A percentile compares a stretch with the other conserved stretches of the same genome.
Evolutionary conservation across 2,329 filamentous ascomycete species (phyloP).

Genomic region (Aspergillus vadensis): DNA sequence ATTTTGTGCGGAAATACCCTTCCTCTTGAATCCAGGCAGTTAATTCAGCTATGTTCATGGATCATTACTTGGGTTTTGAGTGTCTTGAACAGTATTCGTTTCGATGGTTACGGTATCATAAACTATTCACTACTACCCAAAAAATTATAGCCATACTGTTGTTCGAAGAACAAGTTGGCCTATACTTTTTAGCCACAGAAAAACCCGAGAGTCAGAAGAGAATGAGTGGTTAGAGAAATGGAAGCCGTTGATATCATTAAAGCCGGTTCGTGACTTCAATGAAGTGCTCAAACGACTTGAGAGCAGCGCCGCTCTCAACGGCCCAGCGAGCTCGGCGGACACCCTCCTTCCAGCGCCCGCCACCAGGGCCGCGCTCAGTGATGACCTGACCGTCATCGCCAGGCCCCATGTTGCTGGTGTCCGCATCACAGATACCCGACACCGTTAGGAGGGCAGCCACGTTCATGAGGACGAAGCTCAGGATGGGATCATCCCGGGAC

Average conservation of each 20-base stretch:
- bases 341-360: slow-evolving; percentile 92
- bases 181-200: not conserved
- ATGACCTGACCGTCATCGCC: slow-evolving; percentile 81
- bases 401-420: slow-evolving; percentile 74
- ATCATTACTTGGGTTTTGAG: not conserved
- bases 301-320: slow-evolving; percentile 81
- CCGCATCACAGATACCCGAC: slow-evolving; percentile 82
- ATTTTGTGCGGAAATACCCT: too few relatives aligned
- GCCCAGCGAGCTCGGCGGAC: slow-evolving; percentile 85
- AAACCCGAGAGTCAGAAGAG: slow-evolving; percentile 1
- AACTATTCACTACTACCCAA: slow-evolving; percentile 11
- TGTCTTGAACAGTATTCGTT: not conserved
- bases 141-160: not conserved
- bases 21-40: not conserved
- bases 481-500: slow-evolving; percentile 74
- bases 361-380: slow-evolving; percentile 78
- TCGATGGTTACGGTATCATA: not conserved
- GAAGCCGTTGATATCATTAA: slow-evolving; percentile 15
- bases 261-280: slow-evolving; percentile 74
- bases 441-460: slow-evolving; percentile 84
- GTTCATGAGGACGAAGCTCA: slow-evolving; percentile 94
- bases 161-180: not conserved
- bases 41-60: not conserved
- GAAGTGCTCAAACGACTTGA: slow-evolving; percentile 79
- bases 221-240: slow-evolving; percentile 1